phyloP scores from a whole-genome alignment of 768 basidiomycete species.

The Phylloporus scabripes region DNA sequence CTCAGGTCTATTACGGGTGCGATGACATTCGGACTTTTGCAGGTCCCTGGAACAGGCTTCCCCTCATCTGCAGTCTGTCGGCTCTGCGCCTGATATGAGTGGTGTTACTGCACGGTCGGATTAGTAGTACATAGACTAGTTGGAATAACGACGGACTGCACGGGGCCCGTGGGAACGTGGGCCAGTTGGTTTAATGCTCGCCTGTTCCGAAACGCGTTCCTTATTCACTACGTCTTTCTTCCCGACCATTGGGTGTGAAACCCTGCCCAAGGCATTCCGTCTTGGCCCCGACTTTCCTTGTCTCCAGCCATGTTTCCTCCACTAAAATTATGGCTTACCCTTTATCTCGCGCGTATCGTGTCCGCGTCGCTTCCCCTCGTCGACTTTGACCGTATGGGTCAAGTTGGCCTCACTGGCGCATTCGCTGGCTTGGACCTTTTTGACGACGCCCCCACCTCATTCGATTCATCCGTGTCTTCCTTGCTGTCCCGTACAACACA shows the following conservation, averaged over 20 bases:
- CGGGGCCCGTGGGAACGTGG: constrained; percentile 20
- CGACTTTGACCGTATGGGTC: constrained; percentile 83
- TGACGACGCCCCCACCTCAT: constrained; percentile 49
- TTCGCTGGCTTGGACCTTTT: constrained; percentile 85
- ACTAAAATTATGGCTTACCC: constrained; percentile 16
- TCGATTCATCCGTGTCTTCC: constrained; percentile 69
- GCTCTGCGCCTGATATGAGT: constrained; percentile 36
- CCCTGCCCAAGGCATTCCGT: constrained; percentile 4
- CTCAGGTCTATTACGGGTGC: not conserved
- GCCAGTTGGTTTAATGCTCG: constrained; percentile 12
- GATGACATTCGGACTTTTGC: constrained; percentile 4
- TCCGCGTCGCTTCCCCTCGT: constrained; percentile 48
- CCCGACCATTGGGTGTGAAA: not conserved
- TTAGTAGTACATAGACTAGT: constrained; percentile 5
- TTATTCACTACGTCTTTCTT: not conserved
- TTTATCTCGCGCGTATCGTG: constrained; percentile 13
- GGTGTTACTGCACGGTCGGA: constrained; percentile 32
- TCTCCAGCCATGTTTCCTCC: constrained; percentile 5
- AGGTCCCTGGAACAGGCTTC: constrained; percentile 59
- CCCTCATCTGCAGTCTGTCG: constrained; percentile 56
- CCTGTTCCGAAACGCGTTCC: not conserved
- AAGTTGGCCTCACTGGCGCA: constrained; percentile 80
- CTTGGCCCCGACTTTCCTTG: not conserved
- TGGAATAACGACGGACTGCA: constrained; percentile 2
- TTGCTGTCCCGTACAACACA: constrained; percentile 59